These are phyloP conservation scores for Noccaea bulbosa DNA, from an alignment of 345 rosid species.

Conservation along the genomic window DNA sequence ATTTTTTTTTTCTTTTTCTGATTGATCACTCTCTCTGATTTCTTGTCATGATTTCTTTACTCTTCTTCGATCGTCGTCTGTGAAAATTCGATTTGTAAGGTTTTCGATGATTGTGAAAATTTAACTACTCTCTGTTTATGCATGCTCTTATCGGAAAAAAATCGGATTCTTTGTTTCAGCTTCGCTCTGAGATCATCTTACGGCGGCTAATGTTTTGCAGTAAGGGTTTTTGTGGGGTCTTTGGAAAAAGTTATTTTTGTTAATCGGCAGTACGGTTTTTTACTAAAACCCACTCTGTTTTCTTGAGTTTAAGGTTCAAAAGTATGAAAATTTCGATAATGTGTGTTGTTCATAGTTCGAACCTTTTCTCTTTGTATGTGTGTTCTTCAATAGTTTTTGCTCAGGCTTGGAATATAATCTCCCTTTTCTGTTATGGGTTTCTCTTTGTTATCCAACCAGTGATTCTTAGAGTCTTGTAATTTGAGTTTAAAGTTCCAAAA, in stretches of 20 bases:
- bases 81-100: not conserved
- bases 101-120: slow-evolving; percentile 1
- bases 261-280: not conserved
- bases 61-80: slow-evolving; percentile 5
- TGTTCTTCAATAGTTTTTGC: not conserved
- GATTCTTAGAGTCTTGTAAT: not conserved
- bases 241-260: not conserved
- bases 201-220: slow-evolving; percentile 20
- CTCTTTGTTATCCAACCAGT: not conserved
- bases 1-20: too few relatives aligned
- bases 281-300: slow-evolving; percentile 16
- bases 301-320: slow-evolving; percentile 5
- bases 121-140: not conserved
- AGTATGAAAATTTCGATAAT: not conserved
- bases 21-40: slow-evolving; percentile 24
- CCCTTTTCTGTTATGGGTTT: not conserved
- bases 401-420: slow-evolving; percentile 8
- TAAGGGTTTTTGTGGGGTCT: slow-evolving; percentile 20
- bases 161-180: not conserved
- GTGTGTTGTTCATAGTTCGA: slow-evolving; percentile 12
- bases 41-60: not conserved
- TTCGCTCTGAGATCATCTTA: slow-evolving; percentile 18
- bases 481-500: not conserved
- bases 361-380: not conserved
- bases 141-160: slow-evolving; percentile 31